Percentiles rank a stretch among this genome's conserved stretches.
These are phyloP conservation scores for Trametopsis cervina DNA, from an alignment of 768 basidiomycete genomes.

Conservation along the genomic window DNA sequence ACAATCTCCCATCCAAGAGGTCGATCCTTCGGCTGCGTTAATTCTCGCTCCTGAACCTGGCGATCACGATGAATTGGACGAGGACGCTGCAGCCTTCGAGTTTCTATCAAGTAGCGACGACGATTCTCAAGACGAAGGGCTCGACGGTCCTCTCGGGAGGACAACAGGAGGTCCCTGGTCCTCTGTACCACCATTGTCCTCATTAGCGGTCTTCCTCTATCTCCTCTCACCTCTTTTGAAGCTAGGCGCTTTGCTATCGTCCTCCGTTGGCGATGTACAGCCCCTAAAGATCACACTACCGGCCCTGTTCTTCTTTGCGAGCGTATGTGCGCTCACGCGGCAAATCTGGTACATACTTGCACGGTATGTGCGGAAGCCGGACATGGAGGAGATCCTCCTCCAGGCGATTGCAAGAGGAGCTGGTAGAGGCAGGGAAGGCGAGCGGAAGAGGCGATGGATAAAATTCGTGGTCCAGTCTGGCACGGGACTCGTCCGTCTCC, in stretches of 20 bases:
- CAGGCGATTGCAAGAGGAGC: conserved; percentile 51
- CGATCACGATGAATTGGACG: conserved; percentile 26
- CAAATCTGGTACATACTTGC: conserved; percentile 78
- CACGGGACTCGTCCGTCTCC: conserved; percentile 39
- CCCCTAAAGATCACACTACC: conserved; percentile 46
- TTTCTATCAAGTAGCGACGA: conserved; percentile 40
- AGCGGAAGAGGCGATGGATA: conserved; percentile 27
- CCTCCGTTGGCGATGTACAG: conserved; percentile 34
- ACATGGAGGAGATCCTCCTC: conserved; percentile 59
- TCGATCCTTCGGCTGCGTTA: conserved; percentile 45
- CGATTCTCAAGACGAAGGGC: conserved; percentile 32
- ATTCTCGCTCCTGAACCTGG: conserved; percentile 57
- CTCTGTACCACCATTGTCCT: conserved; percentile 46
- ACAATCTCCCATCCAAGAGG: conserved; percentile 18
- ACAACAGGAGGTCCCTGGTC: conserved; percentile 21
- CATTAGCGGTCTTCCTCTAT: conserved; percentile 57
- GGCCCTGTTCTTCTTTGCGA: conserved; percentile 44
- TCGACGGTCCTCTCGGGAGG: conserved; percentile 14
- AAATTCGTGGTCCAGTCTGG: conserved; percentile 41
- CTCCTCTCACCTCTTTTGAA: conserved; percentile 64
- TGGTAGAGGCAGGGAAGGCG: conserved; percentile 33
- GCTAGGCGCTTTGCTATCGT: conserved; percentile 59
- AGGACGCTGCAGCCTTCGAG: conserved; percentile 21
- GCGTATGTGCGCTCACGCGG: conserved; percentile 51
- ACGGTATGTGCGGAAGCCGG: conserved; percentile 57